Conservation (phyloP, 1,284 basidiomycete species). For the Trichosporon asahii region DNA sequence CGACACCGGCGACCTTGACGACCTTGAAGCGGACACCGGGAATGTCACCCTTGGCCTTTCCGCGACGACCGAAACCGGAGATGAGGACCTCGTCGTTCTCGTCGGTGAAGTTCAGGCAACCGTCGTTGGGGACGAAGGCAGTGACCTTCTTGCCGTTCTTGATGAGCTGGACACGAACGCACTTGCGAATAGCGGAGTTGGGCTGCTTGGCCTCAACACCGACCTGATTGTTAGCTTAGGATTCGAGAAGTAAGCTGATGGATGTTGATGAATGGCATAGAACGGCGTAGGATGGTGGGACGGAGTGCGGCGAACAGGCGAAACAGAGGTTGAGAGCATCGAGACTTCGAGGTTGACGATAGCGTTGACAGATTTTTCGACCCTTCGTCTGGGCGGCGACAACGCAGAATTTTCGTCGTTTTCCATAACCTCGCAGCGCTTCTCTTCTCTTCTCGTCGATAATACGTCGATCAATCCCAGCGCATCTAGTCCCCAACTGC, state of each 20-base stretch:
- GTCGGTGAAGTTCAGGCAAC: slow-evolving; percentile 94
- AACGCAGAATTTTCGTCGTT: background rate
- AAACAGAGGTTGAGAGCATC: background rate
- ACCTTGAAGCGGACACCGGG: slow-evolving; percentile 92
- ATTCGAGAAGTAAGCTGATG: background rate
- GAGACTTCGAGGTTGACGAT: background rate
- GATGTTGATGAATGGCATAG: background rate
- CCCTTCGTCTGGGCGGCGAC: background rate
- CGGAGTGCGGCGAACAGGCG: background rate
- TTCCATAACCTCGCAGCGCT: no score
- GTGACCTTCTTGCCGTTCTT: slow-evolving; percentile 99
- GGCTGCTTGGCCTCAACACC: slow-evolving; percentile 71
- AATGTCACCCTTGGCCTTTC: slow-evolving; percentile 69
- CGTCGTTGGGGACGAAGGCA: slow-evolving; percentile 88
- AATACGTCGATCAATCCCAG: background rate
- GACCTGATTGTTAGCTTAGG: slow-evolving; percentile 43
- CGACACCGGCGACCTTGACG: slow-evolving; percentile 99
- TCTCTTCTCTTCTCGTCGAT: background rate
- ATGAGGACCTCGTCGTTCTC: slow-evolving; percentile 99
- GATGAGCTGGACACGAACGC: slow-evolving; percentile 99
- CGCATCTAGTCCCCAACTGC: background rate
- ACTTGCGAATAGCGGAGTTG: slow-evolving; percentile 99
- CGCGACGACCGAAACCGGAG: slow-evolving; percentile 99
- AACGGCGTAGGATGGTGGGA: no score
- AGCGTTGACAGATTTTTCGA: background rate